Evolutionary conservation across 805 yeast genomes (phyloP), one percentile per base, ranked within the genome.

Genomic region (Blastobotrys mokoenaii): DNA sequence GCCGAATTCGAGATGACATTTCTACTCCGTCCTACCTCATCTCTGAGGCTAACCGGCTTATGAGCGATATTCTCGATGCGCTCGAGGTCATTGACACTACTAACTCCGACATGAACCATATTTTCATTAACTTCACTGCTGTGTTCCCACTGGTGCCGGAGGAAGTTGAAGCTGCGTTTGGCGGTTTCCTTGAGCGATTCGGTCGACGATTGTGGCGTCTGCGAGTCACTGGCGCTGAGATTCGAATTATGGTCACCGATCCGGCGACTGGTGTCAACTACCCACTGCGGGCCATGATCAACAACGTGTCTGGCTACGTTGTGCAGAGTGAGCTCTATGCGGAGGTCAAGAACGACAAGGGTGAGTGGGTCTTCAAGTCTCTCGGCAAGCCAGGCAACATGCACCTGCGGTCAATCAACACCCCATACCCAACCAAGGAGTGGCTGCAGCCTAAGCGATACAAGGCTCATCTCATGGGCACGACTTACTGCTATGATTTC

Each of bases 361-460:
- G 96, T 52, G 96, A 89, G 60, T 89, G 97, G 97, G 85, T 93
- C 27, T 93, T 90, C 82, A 89, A 87, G 69, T 86, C 96, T 2
- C 76, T 93, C 63, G 96, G 96, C 48, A 74, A 81, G 53, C 95
- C 97, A 43, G 98, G 99, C 32, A 77, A 93, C 18, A 93, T 93
- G 98, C 98, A 93, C 63, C 74, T 93, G 72, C 82, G 97, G 68
- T 84, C 96, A 38, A 88, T 93, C 60, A 82, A 89, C 40, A 86
- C 97, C 43, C 96, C 97, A 42, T 94, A 93, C 64, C 95, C 97
- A 48, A 95, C 94, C 29, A 93, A 93, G 73, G 98, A 93, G 70
- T 89, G 95, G 71, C 76, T 93, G 60, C 98, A 93, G 72, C 97
- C 97, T 58, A 93, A 93, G 69, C 87, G 99, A 70, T 94, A 94